phyloP scores from a whole-genome alignment of 2,329 filamentous ascomycete genomes.

The Talaromyces funiculosus region DNA sequence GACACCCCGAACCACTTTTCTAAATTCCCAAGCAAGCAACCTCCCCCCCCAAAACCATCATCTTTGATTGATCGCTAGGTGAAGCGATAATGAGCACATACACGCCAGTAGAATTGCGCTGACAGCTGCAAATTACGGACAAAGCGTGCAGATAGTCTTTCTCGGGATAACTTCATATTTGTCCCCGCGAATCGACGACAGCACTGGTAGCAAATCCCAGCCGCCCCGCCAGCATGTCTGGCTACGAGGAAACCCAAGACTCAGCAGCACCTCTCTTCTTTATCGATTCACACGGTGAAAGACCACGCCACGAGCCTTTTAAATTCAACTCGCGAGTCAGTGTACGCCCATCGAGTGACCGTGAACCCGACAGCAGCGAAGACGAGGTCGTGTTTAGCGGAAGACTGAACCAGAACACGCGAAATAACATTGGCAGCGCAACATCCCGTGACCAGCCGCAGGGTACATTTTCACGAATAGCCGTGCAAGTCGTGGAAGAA shows the following conservation, averaged over 20 bases:
- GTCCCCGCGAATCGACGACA: not conserved
- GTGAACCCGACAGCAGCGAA: constrained; percentile 58
- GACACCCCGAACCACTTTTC: not conserved
- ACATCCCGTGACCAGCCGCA: constrained; percentile 13
- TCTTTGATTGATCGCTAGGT: not conserved
- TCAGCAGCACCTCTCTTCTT: constrained; percentile 24
- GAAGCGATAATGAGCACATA: not conserved
- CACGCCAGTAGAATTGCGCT: not conserved
- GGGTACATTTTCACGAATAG: not conserved
- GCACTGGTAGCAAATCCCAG: not conserved
- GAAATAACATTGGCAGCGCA: constrained; percentile 16
- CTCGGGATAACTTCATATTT: not conserved
- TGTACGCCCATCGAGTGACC: constrained; percentile 20
- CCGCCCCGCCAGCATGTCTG: constrained; percentile 6
- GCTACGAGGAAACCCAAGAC: not conserved
- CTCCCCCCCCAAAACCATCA: not conserved
- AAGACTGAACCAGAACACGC: constrained; percentile 14
- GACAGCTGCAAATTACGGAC: too few relatives aligned
- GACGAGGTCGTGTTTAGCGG: constrained; percentile 49
- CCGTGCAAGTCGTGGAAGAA: constrained; percentile 3
- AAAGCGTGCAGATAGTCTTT: not conserved
- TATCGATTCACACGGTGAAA: constrained; percentile 30
- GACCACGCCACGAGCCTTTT: not conserved
- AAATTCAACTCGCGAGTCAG: not conserved
- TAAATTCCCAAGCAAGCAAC: not conserved